Base-by-base conservation (phyloP, 106 monocot species). In the Posidonia australis region DNA sequence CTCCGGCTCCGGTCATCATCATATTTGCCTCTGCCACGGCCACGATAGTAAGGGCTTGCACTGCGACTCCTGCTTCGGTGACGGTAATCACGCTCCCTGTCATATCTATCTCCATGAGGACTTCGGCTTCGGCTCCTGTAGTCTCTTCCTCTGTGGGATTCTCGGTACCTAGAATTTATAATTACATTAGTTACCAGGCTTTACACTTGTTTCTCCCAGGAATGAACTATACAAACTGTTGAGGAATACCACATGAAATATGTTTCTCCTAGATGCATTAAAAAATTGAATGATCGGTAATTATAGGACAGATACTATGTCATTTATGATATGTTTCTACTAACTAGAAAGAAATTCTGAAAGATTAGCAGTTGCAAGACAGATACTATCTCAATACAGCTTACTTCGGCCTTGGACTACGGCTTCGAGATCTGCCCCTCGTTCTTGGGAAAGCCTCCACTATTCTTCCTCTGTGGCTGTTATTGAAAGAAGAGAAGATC, bases 31-130 rank as follows among this genome's bases (percentile, higher is more conserved):
- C 76, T 64, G 10, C 70, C 64, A 76, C 58, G 56, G 43, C 75
- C 68, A 32, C 70, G 27, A 19, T 58, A 47, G 19, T 70, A 64
- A 29, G 77, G 77, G 43, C 71, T 77, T 7, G 62, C 6, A 60
- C 77, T 71, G n/a, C 49, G 64, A 22, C 77, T 77, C 46, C 70
- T 66, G 62, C 77, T 77, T 11, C 72, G 65, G 43, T 53, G 71
- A 24, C 27, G 54, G 32, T 77, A 67, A 17, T 62, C 60, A 25
- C 66, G 71, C 20, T 71, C 77, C 21, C 44, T 44, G 5, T 66
- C 65, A 51, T 77, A 66, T 18, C 71, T 65, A 28, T 62, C 77
- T 42, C 44, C 77, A 20, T 49, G 22, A 41, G 51, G 60, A 26
- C 77, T 77, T 22, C 67, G 71, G 44, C 77, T 77, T 1, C 68